These are phyloP conservation scores for Phoma sp. DNA, from an alignment of 2,329 filamentous ascomycete species.

Conservation along the genomic window DNA sequence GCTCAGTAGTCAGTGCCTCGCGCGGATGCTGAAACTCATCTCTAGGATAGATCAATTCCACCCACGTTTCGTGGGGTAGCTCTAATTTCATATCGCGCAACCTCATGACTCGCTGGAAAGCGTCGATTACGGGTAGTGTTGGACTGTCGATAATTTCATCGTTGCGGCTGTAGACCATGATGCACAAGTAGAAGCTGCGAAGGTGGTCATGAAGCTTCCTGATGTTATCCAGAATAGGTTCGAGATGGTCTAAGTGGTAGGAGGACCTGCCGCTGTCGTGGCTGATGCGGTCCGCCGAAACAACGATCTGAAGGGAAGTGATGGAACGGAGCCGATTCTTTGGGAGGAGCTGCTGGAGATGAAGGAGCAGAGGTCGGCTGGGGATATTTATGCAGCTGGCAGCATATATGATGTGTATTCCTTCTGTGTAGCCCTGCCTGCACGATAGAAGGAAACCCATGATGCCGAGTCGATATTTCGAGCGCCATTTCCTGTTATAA, in stretches of 20 bases:
- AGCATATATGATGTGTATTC: constrained; percentile 17
- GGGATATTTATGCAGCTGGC: constrained; percentile 11
- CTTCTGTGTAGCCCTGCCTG: constrained; percentile 19
- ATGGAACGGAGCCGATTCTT: constrained; percentile 7
- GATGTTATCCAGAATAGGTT: too few species aligned
- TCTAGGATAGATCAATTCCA: too few species aligned
- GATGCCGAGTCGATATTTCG: neutral
- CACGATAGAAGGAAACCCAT: constrained; percentile 21
- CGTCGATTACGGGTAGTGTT: too few species aligned
- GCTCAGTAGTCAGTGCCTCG: neutral
- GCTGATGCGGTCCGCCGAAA: neutral
- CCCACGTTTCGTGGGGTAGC: too few species aligned
- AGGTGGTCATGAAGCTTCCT: too few species aligned
- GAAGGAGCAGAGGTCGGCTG: constrained; percentile 15
- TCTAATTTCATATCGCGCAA: too few species aligned
- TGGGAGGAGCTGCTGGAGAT: constrained; percentile 13
- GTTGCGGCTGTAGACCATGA: too few species aligned
- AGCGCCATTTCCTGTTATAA: too few species aligned
- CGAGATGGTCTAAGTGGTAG: too few species aligned
- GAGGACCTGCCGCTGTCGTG: neutral
- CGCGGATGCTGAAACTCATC: neutral
- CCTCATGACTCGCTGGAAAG: too few species aligned
- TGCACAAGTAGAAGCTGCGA: too few species aligned
- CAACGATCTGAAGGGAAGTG: neutral
- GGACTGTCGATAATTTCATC: too few species aligned